Percentiles rank a stretch among this genome's conserved stretches.
These are phyloP conservation scores for Barbarea vulgaris DNA, from an alignment of 345 rosid species.

Conservation along the genomic window DNA sequence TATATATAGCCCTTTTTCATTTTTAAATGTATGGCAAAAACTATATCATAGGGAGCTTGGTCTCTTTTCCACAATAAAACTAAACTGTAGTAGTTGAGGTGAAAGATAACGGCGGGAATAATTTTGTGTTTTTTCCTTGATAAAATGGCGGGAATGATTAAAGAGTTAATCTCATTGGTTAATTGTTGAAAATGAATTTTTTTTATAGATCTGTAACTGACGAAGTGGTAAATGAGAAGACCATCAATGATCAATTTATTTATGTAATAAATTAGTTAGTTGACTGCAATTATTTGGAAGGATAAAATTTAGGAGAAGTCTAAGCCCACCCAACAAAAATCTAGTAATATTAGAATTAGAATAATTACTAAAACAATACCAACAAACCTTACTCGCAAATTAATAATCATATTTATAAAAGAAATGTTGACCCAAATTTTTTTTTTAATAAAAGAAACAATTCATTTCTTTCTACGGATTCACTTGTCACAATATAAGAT, in stretches of 20 bases:
- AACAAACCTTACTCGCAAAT: background rate
- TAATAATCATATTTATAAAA: background rate
- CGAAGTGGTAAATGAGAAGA: slow-evolving; percentile 25
- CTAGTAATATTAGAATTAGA: background rate
- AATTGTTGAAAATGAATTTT: background rate
- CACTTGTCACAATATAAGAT: background rate
- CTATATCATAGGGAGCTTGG: background rate
- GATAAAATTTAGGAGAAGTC: slow-evolving; percentile 35
- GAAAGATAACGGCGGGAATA: background rate
- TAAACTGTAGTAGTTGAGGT: background rate
- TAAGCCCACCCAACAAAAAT: slow-evolving; percentile 1
- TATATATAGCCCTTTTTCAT: background rate
- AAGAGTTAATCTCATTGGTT: background rate
- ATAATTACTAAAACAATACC: background rate
- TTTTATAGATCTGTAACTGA: slow-evolving; percentile 17
- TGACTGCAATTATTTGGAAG: slow-evolving; percentile 30
- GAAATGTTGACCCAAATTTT: too few relatives aligned
- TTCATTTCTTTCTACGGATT: background rate
- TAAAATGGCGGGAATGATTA: slow-evolving; percentile 12
- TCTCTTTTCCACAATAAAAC: background rate
- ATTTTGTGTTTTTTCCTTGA: background rate
- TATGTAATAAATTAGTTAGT: slow-evolving; percentile 20
- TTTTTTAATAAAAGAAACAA: too few relatives aligned
- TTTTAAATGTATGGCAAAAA: background rate
- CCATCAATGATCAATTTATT: background rate